phyloP scores from a whole-genome alignment of 2,329 filamentous ascomycete species.

The Alternaria panax region DNA sequence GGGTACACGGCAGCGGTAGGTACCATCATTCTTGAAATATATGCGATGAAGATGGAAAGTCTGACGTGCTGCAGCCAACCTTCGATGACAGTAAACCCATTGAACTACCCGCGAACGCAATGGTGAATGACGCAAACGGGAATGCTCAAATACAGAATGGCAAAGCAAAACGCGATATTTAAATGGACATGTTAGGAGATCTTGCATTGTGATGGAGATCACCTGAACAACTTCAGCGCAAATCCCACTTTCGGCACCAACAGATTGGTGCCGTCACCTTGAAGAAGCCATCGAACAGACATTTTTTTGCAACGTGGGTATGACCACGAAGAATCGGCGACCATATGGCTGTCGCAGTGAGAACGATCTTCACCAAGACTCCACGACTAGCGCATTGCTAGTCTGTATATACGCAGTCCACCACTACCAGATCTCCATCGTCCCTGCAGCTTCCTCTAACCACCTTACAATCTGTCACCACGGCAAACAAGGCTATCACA shows the following conservation, averaged over 20 bases:
- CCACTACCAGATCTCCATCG: neutral
- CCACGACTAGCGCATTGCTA: neutral
- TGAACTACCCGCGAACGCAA: slow-evolving; percentile 17
- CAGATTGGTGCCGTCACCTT: neutral
- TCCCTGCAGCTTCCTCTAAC: neutral
- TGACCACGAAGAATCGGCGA: neutral
- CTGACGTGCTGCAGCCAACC: slow-evolving; percentile 7
- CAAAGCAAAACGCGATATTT: neutral
- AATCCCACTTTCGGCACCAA: no score
- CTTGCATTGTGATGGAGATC: neutral
- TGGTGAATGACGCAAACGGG: neutral
- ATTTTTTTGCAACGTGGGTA: neutral
- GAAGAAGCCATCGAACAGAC: neutral
- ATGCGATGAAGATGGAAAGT: neutral
- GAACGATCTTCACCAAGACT: neutral
- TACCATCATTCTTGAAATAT: neutral
- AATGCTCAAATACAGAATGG: neutral
- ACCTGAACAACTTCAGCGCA: neutral
- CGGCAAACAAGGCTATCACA: neutral
- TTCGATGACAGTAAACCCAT: slow-evolving; percentile 13
- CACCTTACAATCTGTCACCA: neutral
- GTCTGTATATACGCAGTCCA: neutral
- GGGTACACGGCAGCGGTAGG: slow-evolving; percentile 12
- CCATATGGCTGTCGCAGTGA: neutral
- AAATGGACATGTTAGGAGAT: neutral